Evolutionary conservation across 805 yeast genomes (phyloP).

Genomic region (Suhomyces tanzawaensis): DNA sequence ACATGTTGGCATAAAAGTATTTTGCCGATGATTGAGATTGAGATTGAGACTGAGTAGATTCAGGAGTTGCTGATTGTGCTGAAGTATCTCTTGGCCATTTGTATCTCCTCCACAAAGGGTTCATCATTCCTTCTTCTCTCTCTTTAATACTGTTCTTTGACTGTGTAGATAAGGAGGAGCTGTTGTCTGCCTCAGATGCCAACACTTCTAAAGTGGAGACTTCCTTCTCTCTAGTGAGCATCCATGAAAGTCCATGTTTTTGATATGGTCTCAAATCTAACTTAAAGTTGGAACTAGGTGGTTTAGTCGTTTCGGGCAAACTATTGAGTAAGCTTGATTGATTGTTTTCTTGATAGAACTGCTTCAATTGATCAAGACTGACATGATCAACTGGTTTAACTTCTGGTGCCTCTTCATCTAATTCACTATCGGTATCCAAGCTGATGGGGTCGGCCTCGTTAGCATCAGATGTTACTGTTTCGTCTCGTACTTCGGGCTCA

Average conservation of each 20-base stretch:
- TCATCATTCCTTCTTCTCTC: constrained; percentile 54
- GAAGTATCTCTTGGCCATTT: constrained; percentile 65
- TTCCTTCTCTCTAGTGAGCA: constrained; percentile 77
- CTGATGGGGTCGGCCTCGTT: constrained; percentile 7
- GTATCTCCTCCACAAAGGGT: constrained; percentile 83
- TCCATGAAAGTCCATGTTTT: constrained; percentile 83
- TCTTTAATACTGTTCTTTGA: constrained; percentile 20
- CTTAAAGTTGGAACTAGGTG: constrained; percentile 46
- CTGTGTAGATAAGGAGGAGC: constrained; percentile 24
- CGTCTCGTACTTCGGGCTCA: constrained; percentile 9
- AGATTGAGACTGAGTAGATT: not conserved
- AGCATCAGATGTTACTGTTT: constrained; percentile 5
- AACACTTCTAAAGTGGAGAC: constrained; percentile 41
- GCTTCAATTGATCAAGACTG: constrained; percentile 68
- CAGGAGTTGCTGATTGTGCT: constrained; percentile 17
- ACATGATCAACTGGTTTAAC: constrained; percentile 38
- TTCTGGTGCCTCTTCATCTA: constrained; percentile 19
- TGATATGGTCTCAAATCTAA: constrained; percentile 73
- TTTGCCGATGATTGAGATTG: constrained; percentile 8
- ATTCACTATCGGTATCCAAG: constrained; percentile 9
- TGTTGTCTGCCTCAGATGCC: constrained; percentile 16
- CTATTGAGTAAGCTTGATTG: constrained; percentile 52
- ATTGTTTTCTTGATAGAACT: constrained; percentile 72
- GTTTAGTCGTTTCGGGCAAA: constrained; percentile 63
- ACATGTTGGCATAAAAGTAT: constrained; percentile 71